These are phyloP conservation scores for Tardiomyces digboiensis DNA, from an alignment of 1,139 yeast species.

Conservation along the genomic window DNA sequence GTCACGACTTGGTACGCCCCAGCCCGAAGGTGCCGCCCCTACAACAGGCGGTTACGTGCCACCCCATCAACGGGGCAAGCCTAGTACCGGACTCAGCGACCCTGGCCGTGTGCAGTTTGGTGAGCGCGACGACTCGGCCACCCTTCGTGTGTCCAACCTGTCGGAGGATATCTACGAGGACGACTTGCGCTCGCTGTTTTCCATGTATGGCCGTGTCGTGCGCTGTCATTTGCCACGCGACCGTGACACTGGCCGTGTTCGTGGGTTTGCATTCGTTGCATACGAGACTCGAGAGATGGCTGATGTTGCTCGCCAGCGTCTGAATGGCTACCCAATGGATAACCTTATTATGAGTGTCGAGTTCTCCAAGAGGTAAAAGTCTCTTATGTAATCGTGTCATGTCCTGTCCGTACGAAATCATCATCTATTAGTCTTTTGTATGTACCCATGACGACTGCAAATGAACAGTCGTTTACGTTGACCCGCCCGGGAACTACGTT, in stretches of 20 bases:
- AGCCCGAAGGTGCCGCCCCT: slow-evolving; percentile 16
- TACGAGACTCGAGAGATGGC: slow-evolving; percentile 65
- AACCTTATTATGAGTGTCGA: slow-evolving; percentile 61
- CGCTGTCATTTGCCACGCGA: slow-evolving; percentile 84
- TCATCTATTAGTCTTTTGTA: too few species aligned
- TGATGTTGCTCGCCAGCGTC: slow-evolving; percentile 62
- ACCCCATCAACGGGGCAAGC: slow-evolving; percentile 60
- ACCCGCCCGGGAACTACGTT: too few species aligned
- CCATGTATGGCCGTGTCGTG: slow-evolving; percentile 56
- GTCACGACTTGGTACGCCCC: slow-evolving; percentile 7
- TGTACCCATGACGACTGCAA: too few species aligned
- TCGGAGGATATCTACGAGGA: slow-evolving; percentile 80
- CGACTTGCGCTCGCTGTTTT: slow-evolving; percentile 64
- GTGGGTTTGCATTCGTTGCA: slow-evolving; percentile 96
- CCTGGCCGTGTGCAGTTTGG: slow-evolving; percentile 27
- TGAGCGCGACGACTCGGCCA: slow-evolving; percentile 73
- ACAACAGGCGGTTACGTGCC: slow-evolving; percentile 54
- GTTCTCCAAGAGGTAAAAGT: slow-evolving; percentile 21
- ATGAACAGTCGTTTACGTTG: too few species aligned
- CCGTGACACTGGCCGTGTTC: slow-evolving; percentile 88
- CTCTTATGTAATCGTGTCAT: background rate
- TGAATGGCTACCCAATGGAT: slow-evolving; percentile 91
- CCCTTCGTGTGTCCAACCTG: slow-evolving; percentile 88
- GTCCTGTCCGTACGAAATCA: background rate
- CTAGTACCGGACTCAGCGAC: slow-evolving; percentile 38